These are phyloP conservation scores for Cicer cuneatum DNA, from an alignment of 306 rosid genomes.

Conservation along the genomic window DNA sequence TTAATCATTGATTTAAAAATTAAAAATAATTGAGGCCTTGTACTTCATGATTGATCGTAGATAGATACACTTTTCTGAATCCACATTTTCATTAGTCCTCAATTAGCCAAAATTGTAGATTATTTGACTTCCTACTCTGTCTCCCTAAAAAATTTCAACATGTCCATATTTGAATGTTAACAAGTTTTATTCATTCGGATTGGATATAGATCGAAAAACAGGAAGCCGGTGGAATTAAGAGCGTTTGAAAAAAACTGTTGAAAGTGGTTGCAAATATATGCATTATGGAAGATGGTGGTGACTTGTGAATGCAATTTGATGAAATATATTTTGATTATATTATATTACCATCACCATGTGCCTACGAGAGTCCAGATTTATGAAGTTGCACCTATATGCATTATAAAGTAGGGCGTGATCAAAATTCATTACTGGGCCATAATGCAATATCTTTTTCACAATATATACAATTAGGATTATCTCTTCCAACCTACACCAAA, in stretches of 20 bases:
- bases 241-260: constrained; percentile 37
- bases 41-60: neutral
- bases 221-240: constrained; percentile 38
- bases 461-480: neutral
- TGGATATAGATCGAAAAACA: constrained; percentile 16
- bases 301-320: constrained; percentile 25
- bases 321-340: neutral
- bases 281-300: constrained; percentile 1
- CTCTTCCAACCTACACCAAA: too few relatives aligned
- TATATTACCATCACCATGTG: constrained; percentile 27
- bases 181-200: constrained; percentile 8
- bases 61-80: neutral
- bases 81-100: neutral
- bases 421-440: constrained; percentile 42
- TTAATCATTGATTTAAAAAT: too few relatives aligned
- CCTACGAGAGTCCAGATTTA: neutral
- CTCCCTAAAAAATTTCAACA: constrained; percentile 32
- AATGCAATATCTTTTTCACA: neutral
- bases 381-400: constrained; percentile 26
- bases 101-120: constrained; percentile 13
- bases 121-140: neutral
- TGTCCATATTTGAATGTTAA: neutral
- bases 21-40: neutral
- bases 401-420: constrained; percentile 32
- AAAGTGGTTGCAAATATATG: constrained; percentile 44